Conservation (phyloP, 805 yeast genomes). For the Torulaspora indica region DNA sequence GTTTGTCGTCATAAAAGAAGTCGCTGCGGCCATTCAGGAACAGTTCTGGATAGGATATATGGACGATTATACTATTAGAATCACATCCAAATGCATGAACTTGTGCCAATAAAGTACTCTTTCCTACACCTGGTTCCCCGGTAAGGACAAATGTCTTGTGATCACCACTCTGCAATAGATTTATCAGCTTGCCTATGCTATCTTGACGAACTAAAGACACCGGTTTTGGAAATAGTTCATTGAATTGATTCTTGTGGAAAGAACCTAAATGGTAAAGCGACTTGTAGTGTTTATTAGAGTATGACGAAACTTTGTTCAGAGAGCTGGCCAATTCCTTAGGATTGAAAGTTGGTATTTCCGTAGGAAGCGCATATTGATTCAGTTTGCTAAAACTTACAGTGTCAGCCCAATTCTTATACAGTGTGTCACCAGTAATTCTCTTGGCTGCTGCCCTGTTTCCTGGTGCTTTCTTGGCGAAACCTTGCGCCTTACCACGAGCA, state of each 20-base stretch:
- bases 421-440: slow-evolving; percentile 29
- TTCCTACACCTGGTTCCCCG: slow-evolving; percentile 77
- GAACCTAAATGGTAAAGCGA: slow-evolving; percentile 53
- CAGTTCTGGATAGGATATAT: slow-evolving; percentile 56
- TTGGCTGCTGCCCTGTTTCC: slow-evolving; percentile 23
- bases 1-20: slow-evolving; percentile 49
- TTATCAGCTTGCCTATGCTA: slow-evolving; percentile 40
- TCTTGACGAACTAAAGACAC: slow-evolving; percentile 52
- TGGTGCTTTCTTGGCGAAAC: slow-evolving; percentile 27
- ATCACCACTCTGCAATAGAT: slow-evolving; percentile 39
- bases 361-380: slow-evolving; percentile 27
- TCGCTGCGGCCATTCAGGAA: slow-evolving; percentile 72
- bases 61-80: slow-evolving; percentile 58
- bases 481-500: slow-evolving; percentile 29
- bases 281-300: slow-evolving; percentile 40
- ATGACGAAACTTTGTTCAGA: slow-evolving; percentile 38
- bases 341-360: slow-evolving; percentile 23
- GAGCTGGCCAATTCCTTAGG: slow-evolving; percentile 15
- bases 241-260: slow-evolving; percentile 62
- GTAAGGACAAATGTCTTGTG: slow-evolving; percentile 51
- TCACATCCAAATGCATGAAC: slow-evolving; percentile 31
- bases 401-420: slow-evolving; percentile 36
- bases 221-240: slow-evolving; percentile 60
- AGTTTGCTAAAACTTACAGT: slow-evolving; percentile 33
- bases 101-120: slow-evolving; percentile 68